Evolutionary conservation across 148 eudicot genomes (phyloP).

Genomic region (Rheum nobile): DNA sequence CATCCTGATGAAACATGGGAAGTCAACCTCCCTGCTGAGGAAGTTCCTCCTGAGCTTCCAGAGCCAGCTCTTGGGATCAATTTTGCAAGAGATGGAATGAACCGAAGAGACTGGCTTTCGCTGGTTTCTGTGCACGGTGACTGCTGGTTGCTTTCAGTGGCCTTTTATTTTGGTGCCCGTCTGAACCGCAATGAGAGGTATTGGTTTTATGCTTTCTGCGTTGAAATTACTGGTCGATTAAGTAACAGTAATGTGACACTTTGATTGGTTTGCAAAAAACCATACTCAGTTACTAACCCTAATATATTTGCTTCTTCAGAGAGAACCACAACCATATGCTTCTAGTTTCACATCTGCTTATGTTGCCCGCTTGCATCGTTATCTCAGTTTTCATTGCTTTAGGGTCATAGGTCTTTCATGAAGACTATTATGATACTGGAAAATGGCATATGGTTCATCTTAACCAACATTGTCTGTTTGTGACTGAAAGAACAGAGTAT

Average conservation of each 20-base stretch:
- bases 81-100: slow-evolving; percentile 93
- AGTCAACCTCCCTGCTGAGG: slow-evolving; percentile 87
- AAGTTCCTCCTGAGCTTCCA: slow-evolving; percentile 95
- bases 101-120: slow-evolving; percentile 77
- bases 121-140: slow-evolving; percentile 89
- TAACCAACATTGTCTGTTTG: not conserved
- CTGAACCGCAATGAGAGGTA: slow-evolving; percentile 85
- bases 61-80: slow-evolving; percentile 95
- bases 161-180: slow-evolving; percentile 85
- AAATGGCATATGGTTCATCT: not conserved
- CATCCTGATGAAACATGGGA: slow-evolving; percentile 82
- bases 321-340: not conserved
- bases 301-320: not conserved
- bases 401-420: not conserved
- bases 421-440: not conserved
- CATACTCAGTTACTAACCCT: not conserved
- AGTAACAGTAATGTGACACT: not conserved
- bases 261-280: not conserved
- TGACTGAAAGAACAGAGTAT: not conserved
- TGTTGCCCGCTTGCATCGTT: not conserved
- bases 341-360: not conserved
- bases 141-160: slow-evolving; percentile 87
- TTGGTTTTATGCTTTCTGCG: slow-evolving; percentile 1
- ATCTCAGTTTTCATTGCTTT: not conserved
- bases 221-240: not conserved